A percentile compares a stretch with the other conserved stretches of the same genome.
Conservation (phyloP, 2,329 filamentous ascomycete species). For the Cercospora janseana region DNA sequence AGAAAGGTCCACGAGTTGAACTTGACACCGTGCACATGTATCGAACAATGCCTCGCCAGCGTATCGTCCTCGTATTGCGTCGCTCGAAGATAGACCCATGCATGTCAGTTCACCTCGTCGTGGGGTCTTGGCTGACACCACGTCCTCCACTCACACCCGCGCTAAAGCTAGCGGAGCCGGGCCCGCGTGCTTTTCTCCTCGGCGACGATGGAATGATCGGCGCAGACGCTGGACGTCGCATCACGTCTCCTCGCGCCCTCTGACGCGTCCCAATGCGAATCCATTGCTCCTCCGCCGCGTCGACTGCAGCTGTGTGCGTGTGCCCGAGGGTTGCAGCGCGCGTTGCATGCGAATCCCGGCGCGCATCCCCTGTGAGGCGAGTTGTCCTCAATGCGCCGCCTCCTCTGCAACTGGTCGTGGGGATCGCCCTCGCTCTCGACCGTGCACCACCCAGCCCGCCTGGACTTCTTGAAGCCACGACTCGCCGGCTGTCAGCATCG, state of each 20-base stretch:
- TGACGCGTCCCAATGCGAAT: conserved; percentile 8
- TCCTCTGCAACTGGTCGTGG: conserved; percentile 2
- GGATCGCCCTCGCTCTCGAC: conserved; percentile 8
- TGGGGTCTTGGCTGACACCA: not conserved
- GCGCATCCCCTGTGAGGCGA: conserved; percentile 7
- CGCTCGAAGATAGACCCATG: not conserved
- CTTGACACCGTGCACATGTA: no score
- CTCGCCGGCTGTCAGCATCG: conserved; percentile 21
- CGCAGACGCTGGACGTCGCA: not conserved
- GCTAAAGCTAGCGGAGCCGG: not conserved
- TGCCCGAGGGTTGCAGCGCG: not conserved
- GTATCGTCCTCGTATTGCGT: no score
- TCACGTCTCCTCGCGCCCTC: not conserved
- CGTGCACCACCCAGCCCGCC: conserved; percentile 5
- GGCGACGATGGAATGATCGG: not conserved
- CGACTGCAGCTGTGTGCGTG: not conserved
- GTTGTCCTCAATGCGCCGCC: conserved; percentile 9
- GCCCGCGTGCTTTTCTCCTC: not conserved
- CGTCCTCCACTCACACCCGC: conserved; percentile 4
- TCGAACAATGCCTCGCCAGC: no score
- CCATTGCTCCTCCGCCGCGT: not conserved
- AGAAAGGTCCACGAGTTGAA: no score
- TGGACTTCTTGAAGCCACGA: not conserved
- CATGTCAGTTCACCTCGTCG: not conserved
- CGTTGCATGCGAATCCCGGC: not conserved